Base-by-base conservation (phyloP, 495 filamentous ascomycete genomes). In the Neurospora sp. region DNA sequence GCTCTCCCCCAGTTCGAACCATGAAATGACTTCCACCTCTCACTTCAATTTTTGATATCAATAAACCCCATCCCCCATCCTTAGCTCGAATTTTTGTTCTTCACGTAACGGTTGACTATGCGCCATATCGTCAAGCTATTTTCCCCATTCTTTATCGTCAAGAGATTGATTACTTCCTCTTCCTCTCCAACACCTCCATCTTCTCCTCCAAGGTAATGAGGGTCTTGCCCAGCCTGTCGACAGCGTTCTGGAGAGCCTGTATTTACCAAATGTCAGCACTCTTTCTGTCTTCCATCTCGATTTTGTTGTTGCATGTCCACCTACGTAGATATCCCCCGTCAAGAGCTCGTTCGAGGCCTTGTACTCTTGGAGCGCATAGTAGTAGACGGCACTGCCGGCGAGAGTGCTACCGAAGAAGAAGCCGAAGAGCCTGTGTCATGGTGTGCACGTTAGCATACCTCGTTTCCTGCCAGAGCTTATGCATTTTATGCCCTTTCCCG, bases 321-420 rank as follows among this genome's bases (percentile, higher is more conserved):
- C 80, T 89, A 98, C 96, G 83, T 92, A 92, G 81, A 99, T 97
- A 85, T 99, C 96, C 83, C 97, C 93, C 61, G 92, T 96, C 82
- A 99, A 83, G 79, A 97, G 87, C 83, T 97, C 93, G 82, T 98
- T 99, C 71, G 94, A 92, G 44, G 96, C 86, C 81, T 93, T 91
- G 82, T 98, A 98, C 81, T 99, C 94, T 78, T 93, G 90, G 72
- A 98, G 81, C 74, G 96, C 87, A 79, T 98, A 98, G 80, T 92
- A 93, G 83, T 97, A 98, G 74, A 97, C 90, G 46, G 87, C 90
- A 39, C 85, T 89, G 77, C 93, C 94, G 40, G 95, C 89, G 71
- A 92, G 85, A 42, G 92, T 90, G 70, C 91, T 88, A 72, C 96
- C 96, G 75, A 97, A 85, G 46, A 99, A 89, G 87, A 99, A 98